Evolutionary conservation across 2,329 filamentous ascomycete species (phyloP).

Genomic region (Davidsoniella eucalypti): DNA sequence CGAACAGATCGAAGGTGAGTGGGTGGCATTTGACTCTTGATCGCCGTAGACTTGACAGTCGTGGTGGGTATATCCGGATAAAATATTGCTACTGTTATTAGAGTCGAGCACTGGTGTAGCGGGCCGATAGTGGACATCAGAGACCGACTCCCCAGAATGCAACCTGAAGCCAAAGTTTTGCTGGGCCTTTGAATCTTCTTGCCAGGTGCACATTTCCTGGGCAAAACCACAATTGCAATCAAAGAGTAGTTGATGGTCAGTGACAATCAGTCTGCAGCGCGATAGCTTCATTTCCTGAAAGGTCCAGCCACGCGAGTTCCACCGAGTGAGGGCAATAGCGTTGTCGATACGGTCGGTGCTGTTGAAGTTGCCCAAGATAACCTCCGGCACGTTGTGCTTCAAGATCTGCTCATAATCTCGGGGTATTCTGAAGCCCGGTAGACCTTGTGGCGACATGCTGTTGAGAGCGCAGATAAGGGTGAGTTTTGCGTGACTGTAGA

Average conservation of each 20-base stretch:
- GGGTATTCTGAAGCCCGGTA: neutral
- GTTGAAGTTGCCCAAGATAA: neutral
- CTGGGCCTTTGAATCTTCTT: neutral
- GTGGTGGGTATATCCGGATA: too few relatives aligned
- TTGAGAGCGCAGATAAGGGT: conserved; percentile 21
- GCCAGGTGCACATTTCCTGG: conserved; percentile 7
- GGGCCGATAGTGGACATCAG: too few relatives aligned
- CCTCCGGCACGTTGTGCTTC: neutral
- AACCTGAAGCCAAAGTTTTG: neutral
- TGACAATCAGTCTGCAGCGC: neutral
- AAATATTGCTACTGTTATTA: too few relatives aligned
- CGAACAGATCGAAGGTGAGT: too few relatives aligned
- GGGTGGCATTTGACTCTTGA: too few relatives aligned
- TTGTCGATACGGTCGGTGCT: neutral
- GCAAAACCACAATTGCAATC: conserved; percentile 7
- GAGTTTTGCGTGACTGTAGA: conserved; percentile 28
- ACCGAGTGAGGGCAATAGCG: conserved; percentile 24
- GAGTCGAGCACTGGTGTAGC: too few relatives aligned
- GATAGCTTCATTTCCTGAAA: conserved; percentile 7
- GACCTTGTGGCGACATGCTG: neutral
- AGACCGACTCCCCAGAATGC: neutral
- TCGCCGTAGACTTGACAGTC: too few relatives aligned
- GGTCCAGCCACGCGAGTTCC: conserved; percentile 5
- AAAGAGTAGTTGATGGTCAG: neutral
- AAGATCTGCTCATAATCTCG: neutral